phyloP scores from a whole-genome alignment of 1,284 basidiomycete species.

The Coriolopsis trogii region DNA sequence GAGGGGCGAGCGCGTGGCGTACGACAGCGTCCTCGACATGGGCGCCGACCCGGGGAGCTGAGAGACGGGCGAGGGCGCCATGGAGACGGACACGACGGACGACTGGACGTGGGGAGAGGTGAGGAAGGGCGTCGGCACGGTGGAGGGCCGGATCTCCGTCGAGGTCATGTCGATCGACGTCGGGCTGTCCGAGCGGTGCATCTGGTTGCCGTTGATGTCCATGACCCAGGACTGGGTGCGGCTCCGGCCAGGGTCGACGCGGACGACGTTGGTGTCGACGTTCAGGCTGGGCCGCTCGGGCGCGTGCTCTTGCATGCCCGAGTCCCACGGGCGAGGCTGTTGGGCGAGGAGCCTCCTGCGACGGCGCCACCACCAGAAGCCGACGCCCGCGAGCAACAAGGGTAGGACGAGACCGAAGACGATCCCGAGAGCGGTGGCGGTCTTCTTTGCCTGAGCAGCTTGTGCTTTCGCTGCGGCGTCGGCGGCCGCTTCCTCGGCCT shows the following conservation, averaged over 20 bases:
- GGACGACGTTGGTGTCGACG: constrained; percentile 15
- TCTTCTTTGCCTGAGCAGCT: constrained; percentile 16
- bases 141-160: constrained; percentile 9
- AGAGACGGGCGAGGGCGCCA: constrained; percentile 4
- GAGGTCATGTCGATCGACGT: constrained; percentile 25
- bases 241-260: constrained; percentile 12
- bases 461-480: constrained; percentile 9
- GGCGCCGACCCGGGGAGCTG: constrained; percentile 8
- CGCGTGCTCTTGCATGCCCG: constrained; percentile 4
- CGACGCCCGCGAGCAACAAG: constrained; percentile 18
- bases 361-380: constrained; percentile 25
- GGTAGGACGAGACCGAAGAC: constrained; percentile 26
- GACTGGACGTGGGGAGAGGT: constrained; percentile 9
- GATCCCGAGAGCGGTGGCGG: constrained; percentile 28
- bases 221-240: constrained; percentile 17
- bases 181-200: constrained; percentile 19
- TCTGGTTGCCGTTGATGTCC: constrained; percentile 8
- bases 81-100: background rate
- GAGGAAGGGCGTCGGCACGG: constrained; percentile 16
- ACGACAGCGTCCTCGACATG: constrained; percentile 2
- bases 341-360: constrained; percentile 16
- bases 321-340: constrained; percentile 16
- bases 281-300: constrained; percentile 17
- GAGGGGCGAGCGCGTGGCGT: constrained; percentile 6
- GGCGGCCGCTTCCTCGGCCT: constrained; percentile 13